A percentile compares a stretch with the other conserved stretches of the same genome.
Evolutionary conservation across 2,329 filamentous ascomycete species (phyloP).

Genomic region (Diplodia corticola): DNA sequence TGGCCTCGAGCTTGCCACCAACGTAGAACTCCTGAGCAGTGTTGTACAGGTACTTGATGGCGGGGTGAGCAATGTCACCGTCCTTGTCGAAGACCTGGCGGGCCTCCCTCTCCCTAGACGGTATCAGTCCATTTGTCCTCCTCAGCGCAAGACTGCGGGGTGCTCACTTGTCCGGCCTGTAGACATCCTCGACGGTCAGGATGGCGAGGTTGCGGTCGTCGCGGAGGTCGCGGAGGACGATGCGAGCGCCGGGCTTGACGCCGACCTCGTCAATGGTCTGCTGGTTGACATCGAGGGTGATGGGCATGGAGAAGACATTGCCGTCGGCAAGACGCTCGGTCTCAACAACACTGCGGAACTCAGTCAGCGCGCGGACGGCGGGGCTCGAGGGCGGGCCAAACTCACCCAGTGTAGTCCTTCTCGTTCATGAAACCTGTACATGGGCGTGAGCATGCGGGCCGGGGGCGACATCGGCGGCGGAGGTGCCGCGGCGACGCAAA

Average conservation of each 20-base stretch:
- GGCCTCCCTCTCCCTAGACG: constrained; percentile 75
- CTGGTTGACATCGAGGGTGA: constrained; percentile 83
- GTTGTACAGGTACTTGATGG: constrained; percentile 83
- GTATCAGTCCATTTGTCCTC: constrained; percentile 31
- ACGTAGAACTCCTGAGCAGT: constrained; percentile 86
- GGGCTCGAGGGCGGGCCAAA: constrained; percentile 25
- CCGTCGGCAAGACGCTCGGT: constrained; percentile 84
- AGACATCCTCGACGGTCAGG: constrained; percentile 91
- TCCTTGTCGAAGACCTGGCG: constrained; percentile 79
- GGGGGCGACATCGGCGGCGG: constrained; percentile 20
- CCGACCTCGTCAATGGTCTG: constrained; percentile 71
- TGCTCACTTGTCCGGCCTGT: constrained; percentile 88
- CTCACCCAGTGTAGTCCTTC: constrained; percentile 91
- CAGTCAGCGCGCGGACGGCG: constrained; percentile 31
- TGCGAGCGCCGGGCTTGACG: constrained; percentile 75
- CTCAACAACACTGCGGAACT: constrained; percentile 70
- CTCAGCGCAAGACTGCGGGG: background rate
- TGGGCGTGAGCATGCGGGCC: constrained; percentile 26
- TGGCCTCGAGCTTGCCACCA: constrained; percentile 91
- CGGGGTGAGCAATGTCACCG: constrained; percentile 86
- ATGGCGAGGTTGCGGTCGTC: constrained; percentile 97
- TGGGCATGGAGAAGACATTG: constrained; percentile 93
- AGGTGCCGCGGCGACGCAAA: constrained; percentile 9
- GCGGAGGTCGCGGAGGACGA: constrained; percentile 91
- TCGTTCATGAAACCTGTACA: constrained; percentile 90